Conservation (phyloP, 257 asterid genomes). For the Solanum etuberosum region DNA sequence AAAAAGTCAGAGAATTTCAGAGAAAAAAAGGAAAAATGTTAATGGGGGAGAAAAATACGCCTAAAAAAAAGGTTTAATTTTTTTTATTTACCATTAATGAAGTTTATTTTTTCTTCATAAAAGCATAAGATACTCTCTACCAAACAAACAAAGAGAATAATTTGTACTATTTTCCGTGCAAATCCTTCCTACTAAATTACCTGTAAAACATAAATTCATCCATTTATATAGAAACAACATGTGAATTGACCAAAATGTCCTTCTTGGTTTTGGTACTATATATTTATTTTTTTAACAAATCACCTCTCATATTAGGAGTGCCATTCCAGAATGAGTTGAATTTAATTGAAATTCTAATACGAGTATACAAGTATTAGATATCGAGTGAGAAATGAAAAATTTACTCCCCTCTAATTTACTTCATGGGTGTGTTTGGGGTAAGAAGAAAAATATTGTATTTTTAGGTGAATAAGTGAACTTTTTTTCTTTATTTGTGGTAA, state of each 20-base stretch:
- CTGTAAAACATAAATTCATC: conserved; percentile 6
- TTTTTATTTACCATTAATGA: not conserved
- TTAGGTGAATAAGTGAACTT: not conserved
- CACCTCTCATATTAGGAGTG: too few relatives aligned
- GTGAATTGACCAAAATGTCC: not conserved
- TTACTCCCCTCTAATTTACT: not conserved
- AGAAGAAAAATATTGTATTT: not conserved
- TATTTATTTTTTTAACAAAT: too few relatives aligned
- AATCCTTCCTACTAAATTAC: conserved; percentile 47
- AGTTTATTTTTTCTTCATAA: not conserved
- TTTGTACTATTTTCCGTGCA: conserved; percentile 54
- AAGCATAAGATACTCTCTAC: not conserved
- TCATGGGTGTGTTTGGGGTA: not conserved
- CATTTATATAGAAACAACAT: not conserved
- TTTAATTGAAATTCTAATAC: too few relatives aligned
- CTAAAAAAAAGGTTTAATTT: not conserved
- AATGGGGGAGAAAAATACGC: not conserved
- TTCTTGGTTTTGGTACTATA: not conserved
- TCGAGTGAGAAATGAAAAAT: too few relatives aligned
- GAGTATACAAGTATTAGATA: too few relatives aligned
- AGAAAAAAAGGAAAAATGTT: not conserved
- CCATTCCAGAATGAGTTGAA: too few relatives aligned
- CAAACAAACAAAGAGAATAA: conserved; percentile 11
- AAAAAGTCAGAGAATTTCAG: not conserved
- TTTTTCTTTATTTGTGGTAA: too few relatives aligned